Evolutionary conservation across 805 yeast species (phyloP), one percentile per base, ranked within the genome.

Genomic region (Nakazawaea molendinolei): DNA sequence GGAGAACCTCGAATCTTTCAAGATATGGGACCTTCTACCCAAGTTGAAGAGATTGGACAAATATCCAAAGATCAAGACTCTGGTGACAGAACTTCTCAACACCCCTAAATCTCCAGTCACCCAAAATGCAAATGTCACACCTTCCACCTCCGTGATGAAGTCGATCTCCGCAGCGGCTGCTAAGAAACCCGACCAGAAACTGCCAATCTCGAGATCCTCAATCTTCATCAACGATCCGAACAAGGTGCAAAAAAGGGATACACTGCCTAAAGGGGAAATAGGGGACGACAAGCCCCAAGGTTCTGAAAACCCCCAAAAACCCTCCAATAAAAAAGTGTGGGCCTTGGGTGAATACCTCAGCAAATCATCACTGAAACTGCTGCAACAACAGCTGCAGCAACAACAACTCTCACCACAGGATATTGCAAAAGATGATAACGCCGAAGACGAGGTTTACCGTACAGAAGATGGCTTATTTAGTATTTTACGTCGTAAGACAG

Each of bases 201-300:
- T 10, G 31, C 15, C 14, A 15, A 14, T 28, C 3, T 13, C 30
- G 15, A 31, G 26, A 32, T 28, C 40, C 5, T 17, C 32, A 17
- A 37, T 32, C 9, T 37, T 28, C 18, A 32, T 32, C 21, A 37
- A 32, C 13, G 36, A 32, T 27, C 33, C 40, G 3, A 27, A 31
- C 8, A 36, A 36, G 16, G n/a, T n/a, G n/a, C n/a, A n/a, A n/a
- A n/a, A n/a, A n/a, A n/a, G n/a, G n/a, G n/a, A n/a, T n/a, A n/a
- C n/a, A n/a, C n/a, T n/a, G n/a, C 9, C 13, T 16, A 34, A 22
- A 8, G 16, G n/a, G 12, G 31, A 25, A 13, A 13, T 10, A 9
- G 27, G 21, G 6, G 18, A 29, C 16, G 24, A 19, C 32, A 19
- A 19, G 22, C n/a, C 13, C 12, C 8, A 16, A 8, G 21, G 14